Conservation (phyloP, 345 rosid genomes). For the rapeseed (Brassica napus) region DNA sequence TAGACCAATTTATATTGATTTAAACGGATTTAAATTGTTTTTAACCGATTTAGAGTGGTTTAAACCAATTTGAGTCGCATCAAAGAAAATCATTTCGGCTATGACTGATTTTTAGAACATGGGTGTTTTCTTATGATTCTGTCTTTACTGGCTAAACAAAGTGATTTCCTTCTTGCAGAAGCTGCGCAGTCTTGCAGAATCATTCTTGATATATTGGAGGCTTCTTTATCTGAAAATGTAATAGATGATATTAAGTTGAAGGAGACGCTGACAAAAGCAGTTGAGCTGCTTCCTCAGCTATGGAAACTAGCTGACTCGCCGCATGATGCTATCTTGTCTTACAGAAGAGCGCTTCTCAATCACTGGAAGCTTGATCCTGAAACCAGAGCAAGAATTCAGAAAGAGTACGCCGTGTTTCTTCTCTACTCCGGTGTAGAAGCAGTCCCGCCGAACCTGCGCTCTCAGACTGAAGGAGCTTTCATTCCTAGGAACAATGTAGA, state of each 20-base stretch:
- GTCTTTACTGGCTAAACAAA: background rate
- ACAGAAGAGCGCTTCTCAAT: slow-evolving; percentile 70
- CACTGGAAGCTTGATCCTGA: slow-evolving; percentile 71
- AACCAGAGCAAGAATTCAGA: slow-evolving; percentile 67
- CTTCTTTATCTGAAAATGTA: slow-evolving; percentile 70
- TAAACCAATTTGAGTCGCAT: too few species aligned
- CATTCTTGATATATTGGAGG: slow-evolving; percentile 78
- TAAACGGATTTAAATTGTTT: too few species aligned
- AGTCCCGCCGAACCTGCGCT: slow-evolving; percentile 67
- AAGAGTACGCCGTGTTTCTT: slow-evolving; percentile 70
- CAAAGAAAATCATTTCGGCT: too few species aligned
- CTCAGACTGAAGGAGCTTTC: slow-evolving; percentile 64
- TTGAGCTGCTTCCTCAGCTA: slow-evolving; percentile 81
- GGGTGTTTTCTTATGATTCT: background rate
- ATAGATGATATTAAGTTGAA: slow-evolving; percentile 68
- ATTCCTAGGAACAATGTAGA: slow-evolving; percentile 74
- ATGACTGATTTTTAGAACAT: too few species aligned
- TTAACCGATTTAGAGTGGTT: too few species aligned
- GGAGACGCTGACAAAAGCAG: slow-evolving; percentile 74
- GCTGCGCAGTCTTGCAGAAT: slow-evolving; percentile 85
- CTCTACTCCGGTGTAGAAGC: slow-evolving; percentile 84
- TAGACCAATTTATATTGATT: too few species aligned
- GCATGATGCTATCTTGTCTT: slow-evolving; percentile 63
- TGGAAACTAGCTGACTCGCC: slow-evolving; percentile 72
- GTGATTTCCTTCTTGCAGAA: slow-evolving; percentile 52